A percentile compares a stretch with the other conserved stretches of the same genome.
Conservation (phyloP, 108 stramenopile genomes). For the Cyclotella atomus region DNA sequence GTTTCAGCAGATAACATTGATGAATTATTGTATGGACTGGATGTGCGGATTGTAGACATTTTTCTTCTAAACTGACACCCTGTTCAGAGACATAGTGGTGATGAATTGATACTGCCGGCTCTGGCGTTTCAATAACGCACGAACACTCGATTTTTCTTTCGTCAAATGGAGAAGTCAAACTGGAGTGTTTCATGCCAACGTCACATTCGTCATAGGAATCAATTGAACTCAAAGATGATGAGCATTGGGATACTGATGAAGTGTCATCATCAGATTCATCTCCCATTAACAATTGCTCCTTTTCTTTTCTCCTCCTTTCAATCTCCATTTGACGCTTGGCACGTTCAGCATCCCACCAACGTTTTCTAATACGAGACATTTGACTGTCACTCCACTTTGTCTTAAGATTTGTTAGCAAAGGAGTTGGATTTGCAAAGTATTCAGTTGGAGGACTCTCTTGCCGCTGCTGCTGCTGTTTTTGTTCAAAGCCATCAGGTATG, state of each 20-base stretch:
- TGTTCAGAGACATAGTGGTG: background rate
- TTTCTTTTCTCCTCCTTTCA: background rate
- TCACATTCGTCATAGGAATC: background rate
- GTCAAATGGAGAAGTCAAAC: conserved; percentile 38
- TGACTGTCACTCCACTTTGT: conserved; percentile 36
- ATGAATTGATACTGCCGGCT: too few species aligned
- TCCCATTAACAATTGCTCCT: background rate
- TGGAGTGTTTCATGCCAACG: conserved; percentile 26
- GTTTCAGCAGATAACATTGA: conserved; percentile 9
- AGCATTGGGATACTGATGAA: background rate
- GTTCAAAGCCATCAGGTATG: background rate
- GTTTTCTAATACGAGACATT: conserved; percentile 40
- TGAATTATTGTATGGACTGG: conserved; percentile 39
- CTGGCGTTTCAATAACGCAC: too few species aligned
- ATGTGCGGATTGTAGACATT: conserved; percentile 24
- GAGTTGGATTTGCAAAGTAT: background rate
- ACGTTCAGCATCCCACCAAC: conserved; percentile 46
- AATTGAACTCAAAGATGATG: conserved; percentile 15
- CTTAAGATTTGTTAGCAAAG: conserved; percentile 22
- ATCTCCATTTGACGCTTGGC: conserved; percentile 2
- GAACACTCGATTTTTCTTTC: background rate
- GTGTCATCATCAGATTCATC: conserved; percentile 5
- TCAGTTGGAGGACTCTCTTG: background rate
- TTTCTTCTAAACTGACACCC: conserved; percentile 19
- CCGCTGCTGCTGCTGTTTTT: background rate